Conservation (phyloP, 805 yeast genomes). For the Candida odintsovae region DNA sequence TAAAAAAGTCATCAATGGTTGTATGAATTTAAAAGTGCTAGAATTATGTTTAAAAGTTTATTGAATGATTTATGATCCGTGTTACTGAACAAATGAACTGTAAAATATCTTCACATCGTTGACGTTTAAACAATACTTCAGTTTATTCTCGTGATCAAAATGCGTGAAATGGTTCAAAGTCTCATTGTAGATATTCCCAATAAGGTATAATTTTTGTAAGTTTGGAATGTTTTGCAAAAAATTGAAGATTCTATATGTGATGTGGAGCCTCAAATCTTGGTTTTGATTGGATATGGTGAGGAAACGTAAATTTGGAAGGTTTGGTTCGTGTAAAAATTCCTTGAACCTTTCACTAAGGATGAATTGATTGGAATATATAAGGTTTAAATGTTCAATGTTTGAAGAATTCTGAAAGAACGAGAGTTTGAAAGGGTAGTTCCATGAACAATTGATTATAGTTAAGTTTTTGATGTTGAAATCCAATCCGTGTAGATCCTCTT, state of each 20-base stretch:
- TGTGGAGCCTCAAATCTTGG: conserved; percentile 23
- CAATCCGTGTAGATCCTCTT: conserved; percentile 18
- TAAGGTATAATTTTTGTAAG: conserved; percentile 22
- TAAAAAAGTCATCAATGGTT: neutral
- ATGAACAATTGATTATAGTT: conserved; percentile 39
- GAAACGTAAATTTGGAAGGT: conserved; percentile 20
- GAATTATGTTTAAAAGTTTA: conserved; percentile 5
- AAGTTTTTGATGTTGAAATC: conserved; percentile 24
- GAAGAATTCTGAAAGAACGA: conserved; percentile 23
- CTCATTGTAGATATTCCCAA: conserved; percentile 30
- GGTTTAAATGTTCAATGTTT: conserved; percentile 19
- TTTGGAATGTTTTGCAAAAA: conserved; percentile 28
- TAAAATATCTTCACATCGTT: conserved; percentile 29
- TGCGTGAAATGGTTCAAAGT: conserved; percentile 25
- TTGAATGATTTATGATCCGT: neutral
- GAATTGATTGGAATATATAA: conserved; percentile 27
- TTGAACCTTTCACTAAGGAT: conserved; percentile 31
- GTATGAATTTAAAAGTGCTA: neutral
- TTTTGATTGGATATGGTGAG: conserved; percentile 26
- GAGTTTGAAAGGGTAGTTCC: conserved; percentile 52
- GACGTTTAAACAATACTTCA: conserved; percentile 22
- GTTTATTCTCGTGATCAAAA: conserved; percentile 23
- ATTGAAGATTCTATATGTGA: conserved; percentile 27
- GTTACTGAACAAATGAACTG: conserved; percentile 25
- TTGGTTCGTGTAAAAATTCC: conserved; percentile 25